Percentiles rank a stretch among this genome's conserved stretches.
Evolutionary conservation across 2,329 filamentous ascomycete genomes (phyloP).

Genomic region (Furcasterigmium furcatum): DNA sequence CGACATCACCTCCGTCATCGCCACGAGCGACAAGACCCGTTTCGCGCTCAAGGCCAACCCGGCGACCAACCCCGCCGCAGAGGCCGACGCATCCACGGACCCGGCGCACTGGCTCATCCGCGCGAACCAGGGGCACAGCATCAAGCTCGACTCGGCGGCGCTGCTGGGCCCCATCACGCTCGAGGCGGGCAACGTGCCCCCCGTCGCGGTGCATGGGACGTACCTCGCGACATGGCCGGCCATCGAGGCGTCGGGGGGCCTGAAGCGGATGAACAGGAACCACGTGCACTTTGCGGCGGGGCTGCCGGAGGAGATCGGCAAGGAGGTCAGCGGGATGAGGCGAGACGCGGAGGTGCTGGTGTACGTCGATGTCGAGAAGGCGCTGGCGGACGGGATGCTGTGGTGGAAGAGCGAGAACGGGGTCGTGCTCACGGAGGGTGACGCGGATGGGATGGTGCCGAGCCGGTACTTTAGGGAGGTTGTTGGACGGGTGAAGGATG

Average conservation of each 20-base stretch:
- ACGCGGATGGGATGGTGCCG: conserved; percentile 59
- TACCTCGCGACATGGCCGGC: conserved; percentile 75
- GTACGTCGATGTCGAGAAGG: conserved; percentile 68
- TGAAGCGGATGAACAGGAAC: conserved; percentile 77
- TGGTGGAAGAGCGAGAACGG: conserved; percentile 82
- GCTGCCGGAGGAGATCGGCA: conserved; percentile 45
- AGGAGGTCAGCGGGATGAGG: conserved; percentile 78
- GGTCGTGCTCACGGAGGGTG: conserved; percentile 65
- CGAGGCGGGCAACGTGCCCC: conserved; percentile 55
- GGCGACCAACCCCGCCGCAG: conserved; percentile 18
- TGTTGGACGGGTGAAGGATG: conserved; percentile 54
- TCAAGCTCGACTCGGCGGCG: conserved; percentile 68
- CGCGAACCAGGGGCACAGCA: conserved; percentile 91
- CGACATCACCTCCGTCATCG: conserved; percentile 69
- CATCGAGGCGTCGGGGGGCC: conserved; percentile 73
- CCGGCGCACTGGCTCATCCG: conserved; percentile 79
- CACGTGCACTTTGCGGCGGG: conserved; percentile 89
- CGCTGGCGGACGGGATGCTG: conserved; percentile 59
- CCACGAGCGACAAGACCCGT: conserved; percentile 83
- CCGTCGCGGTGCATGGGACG: conserved; percentile 79
- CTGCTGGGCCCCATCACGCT: conserved; percentile 68
- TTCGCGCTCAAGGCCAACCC: conserved; percentile 69
- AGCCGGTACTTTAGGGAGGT: conserved; percentile 70
- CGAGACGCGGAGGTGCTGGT: conserved; percentile 73
- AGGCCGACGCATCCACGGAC: conserved; percentile 34